phyloP scores from a whole-genome alignment of 2,329 filamentous ascomycete species.

The Fusarium annulatum region DNA sequence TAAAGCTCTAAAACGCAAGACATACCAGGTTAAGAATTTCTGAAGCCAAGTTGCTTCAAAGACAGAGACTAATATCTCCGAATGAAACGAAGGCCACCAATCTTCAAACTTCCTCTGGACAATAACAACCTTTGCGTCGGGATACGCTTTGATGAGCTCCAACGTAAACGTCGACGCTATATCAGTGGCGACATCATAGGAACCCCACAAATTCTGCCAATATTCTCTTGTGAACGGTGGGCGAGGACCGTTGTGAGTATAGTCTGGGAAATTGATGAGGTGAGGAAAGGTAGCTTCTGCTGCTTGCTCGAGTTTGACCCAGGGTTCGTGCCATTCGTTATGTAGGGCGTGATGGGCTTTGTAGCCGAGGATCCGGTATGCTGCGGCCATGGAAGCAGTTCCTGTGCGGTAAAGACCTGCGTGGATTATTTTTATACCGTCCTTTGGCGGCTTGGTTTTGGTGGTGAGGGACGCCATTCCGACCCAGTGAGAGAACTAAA shows the following conservation, averaged over 20 bases:
- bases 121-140: conserved; percentile 9
- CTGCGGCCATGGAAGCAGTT: conserved; percentile 10
- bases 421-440: conserved; percentile 5
- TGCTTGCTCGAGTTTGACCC: neutral
- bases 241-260: neutral
- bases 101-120: neutral
- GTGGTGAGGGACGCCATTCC: neutral
- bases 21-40: neutral
- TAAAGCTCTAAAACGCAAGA: neutral
- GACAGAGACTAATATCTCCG: neutral
- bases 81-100: conserved; percentile 10
- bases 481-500: fast-evolving
- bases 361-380: conserved; percentile 5
- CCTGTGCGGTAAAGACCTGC: conserved; percentile 12
- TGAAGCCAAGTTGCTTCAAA: neutral
- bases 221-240: neutral
- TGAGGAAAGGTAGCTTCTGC: conserved; percentile 21
- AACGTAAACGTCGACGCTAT: neutral
- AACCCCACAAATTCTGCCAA: conserved; percentile 9
- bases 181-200: conserved; percentile 14
- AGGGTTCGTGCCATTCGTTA: neutral
- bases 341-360: conserved; percentile 6
- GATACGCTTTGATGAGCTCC: conserved; percentile 15
- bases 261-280: neutral
- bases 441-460: fast-evolving